phyloP scores from a whole-genome alignment of 495 filamentous ascomycete genomes.

The Penicillium roqueforti region DNA sequence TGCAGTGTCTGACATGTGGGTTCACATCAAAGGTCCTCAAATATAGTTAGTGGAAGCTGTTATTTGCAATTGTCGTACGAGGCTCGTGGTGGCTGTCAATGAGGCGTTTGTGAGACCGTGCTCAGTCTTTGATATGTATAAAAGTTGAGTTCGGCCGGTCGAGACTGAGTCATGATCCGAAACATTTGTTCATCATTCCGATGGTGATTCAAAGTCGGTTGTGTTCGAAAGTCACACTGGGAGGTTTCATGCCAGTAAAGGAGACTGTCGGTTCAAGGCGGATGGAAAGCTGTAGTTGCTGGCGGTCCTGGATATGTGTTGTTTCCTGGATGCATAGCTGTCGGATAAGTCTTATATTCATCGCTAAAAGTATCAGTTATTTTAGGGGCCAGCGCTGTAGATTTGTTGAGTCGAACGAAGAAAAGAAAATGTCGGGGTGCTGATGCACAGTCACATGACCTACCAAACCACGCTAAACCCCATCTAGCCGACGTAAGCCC shows the following conservation, averaged over 20 bases:
- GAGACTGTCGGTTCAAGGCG: background rate
- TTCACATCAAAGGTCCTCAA: background rate
- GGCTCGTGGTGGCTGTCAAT: background rate
- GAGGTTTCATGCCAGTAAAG: background rate
- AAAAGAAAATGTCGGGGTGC: conserved; percentile 1
- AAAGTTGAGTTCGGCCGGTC: background rate
- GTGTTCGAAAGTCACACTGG: background rate
- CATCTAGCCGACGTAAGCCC: conserved; percentile 2
- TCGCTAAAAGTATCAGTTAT: background rate
- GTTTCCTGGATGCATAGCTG: background rate
- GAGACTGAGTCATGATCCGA: background rate
- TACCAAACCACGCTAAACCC: background rate
- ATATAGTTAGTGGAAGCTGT: background rate
- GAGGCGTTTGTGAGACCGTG: background rate
- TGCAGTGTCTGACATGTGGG: background rate
- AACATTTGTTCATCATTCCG: background rate
- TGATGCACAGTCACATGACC: background rate
- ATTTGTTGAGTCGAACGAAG: too few relatives aligned
- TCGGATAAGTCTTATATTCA: too few relatives aligned
- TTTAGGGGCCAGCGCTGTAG: background rate
- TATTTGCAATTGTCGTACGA: background rate
- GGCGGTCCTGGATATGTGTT: background rate
- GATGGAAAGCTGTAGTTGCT: background rate
- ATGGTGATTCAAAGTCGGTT: background rate
- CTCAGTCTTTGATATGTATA: background rate